Base-by-base conservation (phyloP, 2,329 filamentous ascomycete genomes). In the Colletotrichum sp. region DNA sequence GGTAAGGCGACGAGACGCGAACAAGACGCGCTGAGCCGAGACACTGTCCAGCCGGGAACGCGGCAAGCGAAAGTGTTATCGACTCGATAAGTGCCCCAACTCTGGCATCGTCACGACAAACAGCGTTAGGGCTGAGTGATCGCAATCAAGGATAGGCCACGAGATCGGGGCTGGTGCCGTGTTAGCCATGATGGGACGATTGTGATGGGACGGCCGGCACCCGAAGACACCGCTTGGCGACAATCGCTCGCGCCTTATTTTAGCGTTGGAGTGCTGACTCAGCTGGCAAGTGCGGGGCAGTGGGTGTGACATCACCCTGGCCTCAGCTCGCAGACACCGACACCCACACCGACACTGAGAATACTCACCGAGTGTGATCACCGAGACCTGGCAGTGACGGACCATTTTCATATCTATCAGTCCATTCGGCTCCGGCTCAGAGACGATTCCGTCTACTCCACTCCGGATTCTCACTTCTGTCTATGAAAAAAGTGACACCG, bases 181-280 rank as follows among this genome's bases (percentile, higher is more conserved):
- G 30, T 39, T 64, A 27, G 22, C 34, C 32, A 34, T 64, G 61
- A 64, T 64, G 61, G 61, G 61, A 64, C 32, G 61, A n/a, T 63
- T 22, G 34, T 44, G 32, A 64, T 44, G 34, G 61, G 61, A 64
- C 16, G 61, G 16, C 34, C 61, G 61, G 32, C 34, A 44, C 61
- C 59, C 59, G 59, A 61, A 27, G 32, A 34, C 61, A 28, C 34
- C 61, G 22, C 32, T 64, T 44, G 61, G 61, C 32, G 22, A 22
- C 6, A 8, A 39, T n/a, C 30, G 7, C 4, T 64, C 34, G 32
- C 32, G 13, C 22, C 61, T 64, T 44, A 44, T 64, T 44, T 64
- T 64, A 44, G 59, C 22, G 27, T 8, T 1, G 1, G 3, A 11
- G 5, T 16, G 55, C 25, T 32, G 59, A 61, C 28, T 48, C n/a